These are phyloP conservation scores for Ailanthus altissimus DNA, from an alignment of 345 rosid species.

Conservation along the genomic window DNA sequence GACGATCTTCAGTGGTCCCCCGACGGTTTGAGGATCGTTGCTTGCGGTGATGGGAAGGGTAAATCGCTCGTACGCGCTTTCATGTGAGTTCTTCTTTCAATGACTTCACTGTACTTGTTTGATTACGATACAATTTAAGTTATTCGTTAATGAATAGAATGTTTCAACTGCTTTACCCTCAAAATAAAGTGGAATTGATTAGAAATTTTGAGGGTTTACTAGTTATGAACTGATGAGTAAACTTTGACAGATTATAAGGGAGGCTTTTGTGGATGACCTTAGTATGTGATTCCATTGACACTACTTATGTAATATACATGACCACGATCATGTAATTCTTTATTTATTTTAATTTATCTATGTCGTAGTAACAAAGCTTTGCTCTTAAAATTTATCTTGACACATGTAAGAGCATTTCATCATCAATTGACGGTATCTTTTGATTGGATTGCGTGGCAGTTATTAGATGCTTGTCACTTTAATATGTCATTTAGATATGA, in stretches of 20 bases:
- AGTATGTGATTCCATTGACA: no score
- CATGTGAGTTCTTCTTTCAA: slow-evolving; percentile 52
- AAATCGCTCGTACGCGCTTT: slow-evolving; percentile 95
- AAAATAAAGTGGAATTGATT: background rate
- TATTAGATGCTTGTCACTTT: background rate
- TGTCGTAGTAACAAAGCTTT: background rate
- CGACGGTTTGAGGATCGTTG: slow-evolving; percentile 89
- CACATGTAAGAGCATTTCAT: background rate
- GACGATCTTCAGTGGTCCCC: slow-evolving; percentile 99
- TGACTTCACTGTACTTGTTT: background rate
- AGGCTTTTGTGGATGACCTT: background rate
- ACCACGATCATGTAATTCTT: background rate
- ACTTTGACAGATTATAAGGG: background rate
- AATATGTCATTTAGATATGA: background rate
- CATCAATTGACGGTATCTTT: background rate
- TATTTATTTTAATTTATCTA: background rate
- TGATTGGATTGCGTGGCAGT: background rate
- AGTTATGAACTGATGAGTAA: background rate
- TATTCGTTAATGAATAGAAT: no score
- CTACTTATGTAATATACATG: background rate
- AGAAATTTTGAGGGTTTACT: background rate
- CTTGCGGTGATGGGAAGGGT: slow-evolving; percentile 93
- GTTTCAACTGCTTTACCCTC: no score
- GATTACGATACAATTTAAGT: no score
- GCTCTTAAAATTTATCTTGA: no score